Base-by-base conservation (phyloP, 1,139 yeast genomes). In the Kodamaea alishanica region DNA sequence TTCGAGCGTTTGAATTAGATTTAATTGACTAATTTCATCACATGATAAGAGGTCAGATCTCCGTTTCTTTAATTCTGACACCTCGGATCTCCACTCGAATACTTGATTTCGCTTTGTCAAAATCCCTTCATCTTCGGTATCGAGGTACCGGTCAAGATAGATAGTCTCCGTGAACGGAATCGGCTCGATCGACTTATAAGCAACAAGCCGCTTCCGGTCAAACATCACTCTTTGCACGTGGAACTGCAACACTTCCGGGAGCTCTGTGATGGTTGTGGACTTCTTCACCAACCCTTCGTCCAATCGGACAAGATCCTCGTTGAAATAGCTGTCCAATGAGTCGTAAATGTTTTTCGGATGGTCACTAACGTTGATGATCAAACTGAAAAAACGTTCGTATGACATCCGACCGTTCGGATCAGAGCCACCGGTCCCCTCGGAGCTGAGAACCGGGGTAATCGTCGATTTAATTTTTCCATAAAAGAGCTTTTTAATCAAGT, bases 181-280 rank as follows among this genome's bases (percentile, higher is more conserved):
- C 6, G 90, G 94, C 41, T 85, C 89, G 33, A 79, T 73, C 1
- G 90, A 83, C 56, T 92, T 92, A 54, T 87, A 87, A 0, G 96
- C 88, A 60, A 81, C 74, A 38, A 81, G 73, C 27, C 75, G 63
- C 41, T 73, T 84, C 34, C 90, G 73, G 56, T 92, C 96, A 61
- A 84, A 92, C 58, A 88, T 84, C 1, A 90, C 97, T 54, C 98
- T 73, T 61, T 90, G 97, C 3, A 92, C 87, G 56, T 92, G 98
- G 37, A 92, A 78, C 57, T 92, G 98, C 37, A 92, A 63, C 36
- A 92, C 78, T 7, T 82, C 81, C 0, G 98, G 98, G 10, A 88
- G 65, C 44, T 79, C 72, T 9, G 77, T 70, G 6, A 90, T 76
- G 0, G 94, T 79, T 32, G 88, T 74, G 1, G 84, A 75, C 54